These are phyloP conservation scores for Colletotrichum sp. DNA, from an alignment of 2,329 filamentous ascomycete species.

Conservation along the genomic window DNA sequence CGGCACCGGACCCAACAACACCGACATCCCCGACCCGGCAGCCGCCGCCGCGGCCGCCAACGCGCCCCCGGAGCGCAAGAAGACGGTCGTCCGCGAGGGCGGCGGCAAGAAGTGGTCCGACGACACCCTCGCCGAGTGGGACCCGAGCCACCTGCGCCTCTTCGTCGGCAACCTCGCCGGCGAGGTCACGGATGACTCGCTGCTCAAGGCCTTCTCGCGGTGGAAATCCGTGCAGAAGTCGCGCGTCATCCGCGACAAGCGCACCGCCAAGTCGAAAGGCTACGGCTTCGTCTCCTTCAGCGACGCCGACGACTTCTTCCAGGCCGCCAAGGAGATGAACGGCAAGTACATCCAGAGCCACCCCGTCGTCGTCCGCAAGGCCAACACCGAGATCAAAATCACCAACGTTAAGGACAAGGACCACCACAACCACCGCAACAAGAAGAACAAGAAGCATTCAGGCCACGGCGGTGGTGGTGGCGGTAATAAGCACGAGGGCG, in stretches of 20 bases:
- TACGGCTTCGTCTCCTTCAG: constrained; percentile 97
- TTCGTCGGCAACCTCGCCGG: constrained; percentile 97
- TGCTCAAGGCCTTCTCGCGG: constrained; percentile 90
- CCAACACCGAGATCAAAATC: constrained; percentile 89
- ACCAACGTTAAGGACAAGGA: constrained; percentile 59
- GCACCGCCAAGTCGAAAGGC: constrained; percentile 93
- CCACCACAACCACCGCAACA: constrained; percentile 30
- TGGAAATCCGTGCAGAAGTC: constrained; percentile 92
- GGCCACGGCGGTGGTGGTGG: constrained; percentile 28
- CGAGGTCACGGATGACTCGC: constrained; percentile 94
- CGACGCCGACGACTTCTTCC: constrained; percentile 95
- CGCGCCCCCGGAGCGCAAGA: constrained; percentile 66
- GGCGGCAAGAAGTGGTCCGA: constrained; percentile 95
- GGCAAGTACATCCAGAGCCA: constrained; percentile 99
- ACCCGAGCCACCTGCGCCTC: constrained; percentile 89
- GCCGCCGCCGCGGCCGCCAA: constrained; percentile 49
- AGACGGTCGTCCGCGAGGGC: constrained; percentile 86
- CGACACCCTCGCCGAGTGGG: constrained; percentile 89
- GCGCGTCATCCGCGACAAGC: constrained; percentile 92
- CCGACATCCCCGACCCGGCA: constrained; percentile 30
- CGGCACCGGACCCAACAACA: constrained; percentile 24
- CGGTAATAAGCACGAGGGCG: constrained; percentile 34
- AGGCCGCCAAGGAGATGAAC: constrained; percentile 96
- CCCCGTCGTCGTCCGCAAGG: constrained; percentile 84
- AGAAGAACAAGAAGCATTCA: constrained; percentile 29